These are phyloP conservation scores for Phytopythium helicoides DNA, from an alignment of 352 stramenopile species.

Conservation along the genomic window DNA sequence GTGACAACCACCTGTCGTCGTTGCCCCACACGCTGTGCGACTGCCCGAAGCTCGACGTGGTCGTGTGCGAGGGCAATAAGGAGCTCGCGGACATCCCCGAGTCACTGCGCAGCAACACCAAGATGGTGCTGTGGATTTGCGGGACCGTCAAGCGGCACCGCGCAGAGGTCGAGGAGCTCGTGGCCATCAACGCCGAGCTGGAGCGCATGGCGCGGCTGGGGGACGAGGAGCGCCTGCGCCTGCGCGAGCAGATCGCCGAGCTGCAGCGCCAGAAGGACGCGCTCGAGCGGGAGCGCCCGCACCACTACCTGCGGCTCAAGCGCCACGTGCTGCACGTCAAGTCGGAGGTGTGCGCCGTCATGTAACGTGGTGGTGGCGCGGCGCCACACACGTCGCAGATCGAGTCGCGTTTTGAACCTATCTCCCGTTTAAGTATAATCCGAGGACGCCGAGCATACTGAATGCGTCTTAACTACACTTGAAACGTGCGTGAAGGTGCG, in stretches of 20 bases:
- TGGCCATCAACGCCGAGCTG: conserved; percentile 72
- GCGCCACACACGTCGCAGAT: conserved; percentile 24
- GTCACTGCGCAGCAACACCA: conserved; percentile 62
- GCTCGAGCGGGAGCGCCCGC: conserved; percentile 55
- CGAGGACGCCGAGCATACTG: not conserved
- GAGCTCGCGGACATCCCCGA: conserved; percentile 61
- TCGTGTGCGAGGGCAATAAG: conserved; percentile 60
- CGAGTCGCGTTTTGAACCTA: not conserved
- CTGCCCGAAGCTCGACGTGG: conserved; percentile 44
- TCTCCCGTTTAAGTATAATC: not conserved
- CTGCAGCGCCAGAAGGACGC: conserved; percentile 57
- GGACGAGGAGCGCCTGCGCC: conserved; percentile 68
- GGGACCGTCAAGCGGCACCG: conserved; percentile 68
- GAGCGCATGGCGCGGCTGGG: conserved; percentile 68
- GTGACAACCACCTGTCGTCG: conserved; percentile 69
- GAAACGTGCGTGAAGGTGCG: not conserved
- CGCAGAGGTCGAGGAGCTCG: conserved; percentile 58
- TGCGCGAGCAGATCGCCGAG: conserved; percentile 62
- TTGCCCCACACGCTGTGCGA: conserved; percentile 75
- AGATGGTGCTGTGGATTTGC: conserved; percentile 81
- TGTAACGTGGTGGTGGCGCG: conserved; percentile 27
- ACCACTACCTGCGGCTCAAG: conserved; percentile 76
- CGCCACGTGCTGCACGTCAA: conserved; percentile 46
- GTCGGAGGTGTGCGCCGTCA: conserved; percentile 62
- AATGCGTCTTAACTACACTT: not conserved